These are phyloP conservation scores for Leptoxyphium fumago DNA, from an alignment of 2,329 filamentous ascomycete genomes.

Conservation along the genomic window DNA sequence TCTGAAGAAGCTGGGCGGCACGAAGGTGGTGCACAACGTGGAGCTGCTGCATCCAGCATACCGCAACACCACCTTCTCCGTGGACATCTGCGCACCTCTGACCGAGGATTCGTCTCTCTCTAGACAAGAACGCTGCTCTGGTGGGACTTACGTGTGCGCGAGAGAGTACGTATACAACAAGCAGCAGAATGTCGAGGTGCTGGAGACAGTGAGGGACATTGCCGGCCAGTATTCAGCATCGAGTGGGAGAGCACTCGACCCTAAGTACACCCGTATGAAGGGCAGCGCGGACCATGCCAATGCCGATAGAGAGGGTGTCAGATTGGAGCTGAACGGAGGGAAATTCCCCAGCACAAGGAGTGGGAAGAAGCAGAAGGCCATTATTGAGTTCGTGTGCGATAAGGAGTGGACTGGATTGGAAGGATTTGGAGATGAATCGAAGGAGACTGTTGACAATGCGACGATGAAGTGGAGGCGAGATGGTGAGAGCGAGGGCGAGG, in stretches of 20 bases:
- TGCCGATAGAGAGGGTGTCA: conserved; percentile 54
- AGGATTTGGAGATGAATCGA: conserved; percentile 46
- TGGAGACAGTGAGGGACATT: conserved; percentile 52
- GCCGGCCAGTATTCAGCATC: conserved; percentile 52
- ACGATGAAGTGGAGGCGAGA: conserved; percentile 28
- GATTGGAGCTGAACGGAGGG: conserved; percentile 50
- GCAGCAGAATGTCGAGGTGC: conserved; percentile 33
- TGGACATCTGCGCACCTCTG: conserved; percentile 61
- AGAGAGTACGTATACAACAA: conserved; percentile 45
- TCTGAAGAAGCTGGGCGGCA: conserved; percentile 47
- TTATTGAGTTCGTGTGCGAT: conserved; percentile 80
- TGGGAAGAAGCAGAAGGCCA: conserved; percentile 49
- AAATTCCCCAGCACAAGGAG: conserved; percentile 37
- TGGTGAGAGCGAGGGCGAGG: conserved; percentile 22
- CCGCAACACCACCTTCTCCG: conserved; percentile 64
- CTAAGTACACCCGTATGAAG: conserved; percentile 51
- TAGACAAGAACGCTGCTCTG: conserved; percentile 46
- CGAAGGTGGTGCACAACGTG: conserved; percentile 50
- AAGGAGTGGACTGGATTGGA: conserved; percentile 57
- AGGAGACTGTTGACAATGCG: conserved; percentile 23
- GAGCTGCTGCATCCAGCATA: conserved; percentile 33
- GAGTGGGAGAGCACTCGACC: conserved; percentile 47
- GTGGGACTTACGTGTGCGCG: conserved; percentile 62
- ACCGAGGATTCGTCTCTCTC: conserved; percentile 43
- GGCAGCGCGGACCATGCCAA: conserved; percentile 50